A percentile compares a stretch with the other conserved stretches of the same genome.
phyloP scores from a whole-genome alignment of 345 rosid genomes.

The Kernera saxatilis region DNA sequence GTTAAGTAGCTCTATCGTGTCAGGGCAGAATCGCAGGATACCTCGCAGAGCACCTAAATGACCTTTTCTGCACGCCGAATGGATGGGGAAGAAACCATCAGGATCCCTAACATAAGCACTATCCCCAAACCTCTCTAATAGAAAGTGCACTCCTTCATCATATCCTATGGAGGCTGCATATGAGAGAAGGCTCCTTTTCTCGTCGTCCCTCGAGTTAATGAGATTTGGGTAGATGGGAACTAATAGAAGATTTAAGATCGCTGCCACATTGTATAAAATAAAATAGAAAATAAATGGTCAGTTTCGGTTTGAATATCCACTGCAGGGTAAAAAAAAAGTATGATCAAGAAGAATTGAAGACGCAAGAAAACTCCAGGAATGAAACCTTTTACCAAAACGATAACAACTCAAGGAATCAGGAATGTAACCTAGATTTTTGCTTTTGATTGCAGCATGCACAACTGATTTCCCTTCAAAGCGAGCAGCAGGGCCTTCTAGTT shows the following conservation, averaged over 20 bases:
- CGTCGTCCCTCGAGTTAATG: neutral
- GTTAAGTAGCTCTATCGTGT: neutral
- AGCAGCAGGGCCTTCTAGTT: neutral
- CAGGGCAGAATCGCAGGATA: neutral
- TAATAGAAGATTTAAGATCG: neutral
- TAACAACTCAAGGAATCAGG: neutral
- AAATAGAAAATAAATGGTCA: too few relatives aligned
- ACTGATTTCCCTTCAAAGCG: slow-evolving; percentile 11
- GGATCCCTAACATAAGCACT: neutral
- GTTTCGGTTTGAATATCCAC: neutral
- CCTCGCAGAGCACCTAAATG: neutral
- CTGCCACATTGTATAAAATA: neutral
- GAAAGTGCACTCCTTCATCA: neutral
- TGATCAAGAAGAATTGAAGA: neutral
- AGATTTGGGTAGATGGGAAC: neutral
- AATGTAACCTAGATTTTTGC: neutral
- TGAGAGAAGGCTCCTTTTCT: neutral
- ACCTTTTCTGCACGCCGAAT: neutral
- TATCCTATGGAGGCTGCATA: neutral
- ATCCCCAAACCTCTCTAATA: neutral
- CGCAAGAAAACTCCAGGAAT: neutral
- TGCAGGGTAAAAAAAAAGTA: too few relatives aligned
- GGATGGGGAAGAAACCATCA: slow-evolving; percentile 14
- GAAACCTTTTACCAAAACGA: too few relatives aligned
- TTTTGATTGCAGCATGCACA: slow-evolving; percentile 12